Evolutionary conservation across 805 yeast genomes (phyloP), one percentile per base, ranked within the genome.

Genomic region (Hanseniaspora meyeri): DNA sequence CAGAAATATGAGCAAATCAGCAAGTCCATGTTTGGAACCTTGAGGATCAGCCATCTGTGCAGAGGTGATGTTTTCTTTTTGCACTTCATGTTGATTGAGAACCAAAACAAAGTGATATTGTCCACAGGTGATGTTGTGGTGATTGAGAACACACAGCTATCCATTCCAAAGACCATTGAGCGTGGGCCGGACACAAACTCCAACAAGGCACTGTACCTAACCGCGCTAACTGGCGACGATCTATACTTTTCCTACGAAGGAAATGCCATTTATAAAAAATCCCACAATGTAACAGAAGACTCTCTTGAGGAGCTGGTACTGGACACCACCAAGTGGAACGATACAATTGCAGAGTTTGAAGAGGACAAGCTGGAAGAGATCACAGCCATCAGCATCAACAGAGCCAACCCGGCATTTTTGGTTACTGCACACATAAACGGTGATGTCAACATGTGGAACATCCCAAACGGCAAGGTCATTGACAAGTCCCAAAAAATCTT

Each of bases 341-440:
- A 52, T 7, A 29, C 45, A 2, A 32, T 52, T 37, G 57, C 57
- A 1, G 57, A 52, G 19, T 52, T 16, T 39, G 57, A 52, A 24
- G 57, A 52, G 19, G 57, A 52, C 34, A 52, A 52, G 10, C 11
- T 52, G 11, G 57, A 52, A 39, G 57, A 52, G 20, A 52, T 52
- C 16, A 43, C 57, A 17, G 17, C 51, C 9, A 24, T 52, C 12
- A 7, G 34, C n/a, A 19, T 52, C 14, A 45, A 49, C 19, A 36
- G 4, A 1, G 7, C 6, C 17, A 52, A 37, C 20, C 16, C 20
- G 4, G 27, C 16, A 10, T 7, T 52, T 4, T 7, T 52, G 14
- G 5, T 46, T 3, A 52, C 57, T 2, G 34, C 50, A 14, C 57
- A 52, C 19, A 20, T 46, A 3, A 46, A 45, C 45, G 57, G 57